Evolutionary conservation across 1,284 basidiomycete genomes (phyloP), one percentile per base, ranked within the genome.

Genomic region (Tremellales sp.): DNA sequence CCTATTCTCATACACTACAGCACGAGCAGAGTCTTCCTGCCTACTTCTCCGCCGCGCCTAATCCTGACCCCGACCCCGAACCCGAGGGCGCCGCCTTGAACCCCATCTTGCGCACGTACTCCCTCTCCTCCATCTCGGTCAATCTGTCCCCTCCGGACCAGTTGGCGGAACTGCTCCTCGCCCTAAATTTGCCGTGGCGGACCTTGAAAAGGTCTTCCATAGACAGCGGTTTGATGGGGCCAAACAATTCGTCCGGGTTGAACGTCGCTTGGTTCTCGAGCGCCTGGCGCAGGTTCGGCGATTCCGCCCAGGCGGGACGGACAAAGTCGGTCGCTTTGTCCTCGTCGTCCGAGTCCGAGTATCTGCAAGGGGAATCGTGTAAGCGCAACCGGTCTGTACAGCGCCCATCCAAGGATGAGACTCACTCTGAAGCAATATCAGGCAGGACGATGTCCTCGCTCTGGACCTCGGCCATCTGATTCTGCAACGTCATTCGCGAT

Each of bases 271-370:
- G 91, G 45, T 80, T 77, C 58, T 85, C 77, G 49, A 97, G 77
- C 3, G 86, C 85, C 44, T 82, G 77, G 25, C 81, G 78, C 26
- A 97, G 78, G 61, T 86, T 84, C 13, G 91, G 89, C 22, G 87
- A 89, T 66, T 93, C 88, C 5, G 91, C 87, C 92, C 93, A 97
- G 79, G 78, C 4, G 83, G 91, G 54, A 79, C 83, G 66, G 48
- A 53, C 53, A 48, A 71, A 71, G 37, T 62, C 63, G 36, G 47
- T 48, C 32, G 86, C 80, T 59, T 82, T 83, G 26, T 83, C 83
- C 65, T 91, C 88, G 61, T 94, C 88, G 40, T 91, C 92, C 4
- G 90, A 93, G 71, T 95, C 87, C 3, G 90, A 94, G 70, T 95
- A 95, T 61, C 73, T 74, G n/a, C n/a, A 29, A 40, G 37, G 37